Conservation (phyloP, 805 yeast species). For the Monosporozyma yasuniensis region DNA sequence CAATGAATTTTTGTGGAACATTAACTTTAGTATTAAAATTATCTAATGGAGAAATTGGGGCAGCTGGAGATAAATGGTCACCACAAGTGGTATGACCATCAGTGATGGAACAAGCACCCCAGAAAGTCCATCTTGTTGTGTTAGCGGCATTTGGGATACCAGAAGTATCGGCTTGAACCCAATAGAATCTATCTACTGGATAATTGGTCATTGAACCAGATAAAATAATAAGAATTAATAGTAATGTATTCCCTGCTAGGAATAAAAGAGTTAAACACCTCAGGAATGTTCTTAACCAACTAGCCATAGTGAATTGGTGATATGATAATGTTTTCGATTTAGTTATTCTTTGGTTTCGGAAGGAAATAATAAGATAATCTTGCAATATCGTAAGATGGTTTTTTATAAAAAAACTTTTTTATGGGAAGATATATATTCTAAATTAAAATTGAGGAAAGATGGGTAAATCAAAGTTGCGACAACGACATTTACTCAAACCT, state of each 20-base stretch:
- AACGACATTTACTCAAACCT: neutral
- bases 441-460: neutral
- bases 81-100: conserved; percentile 16
- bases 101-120: conserved; percentile 52
- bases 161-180: conserved; percentile 63
- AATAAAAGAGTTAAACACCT: conserved; percentile 21
- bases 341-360: too few relatives aligned
- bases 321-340: conserved; percentile 8
- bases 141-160: conserved; percentile 40
- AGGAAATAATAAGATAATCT: too few relatives aligned
- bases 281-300: conserved; percentile 5
- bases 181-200: conserved; percentile 60
- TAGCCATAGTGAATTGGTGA: neutral
- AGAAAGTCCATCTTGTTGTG: conserved; percentile 69
- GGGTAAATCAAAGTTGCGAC: neutral
- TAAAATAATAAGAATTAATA: conserved; percentile 49
- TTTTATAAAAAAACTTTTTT: neutral
- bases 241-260: conserved; percentile 36
- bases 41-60: conserved; percentile 66
- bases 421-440: neutral
- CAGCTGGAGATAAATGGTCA: conserved; percentile 47
- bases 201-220: conserved; percentile 51
- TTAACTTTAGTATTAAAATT: conserved; percentile 49
- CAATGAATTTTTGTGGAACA: conserved; percentile 47
- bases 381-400: too few relatives aligned